Base-by-base conservation (phyloP, 139 green algal genomes). In the Tetradesmus obliquus region DNA sequence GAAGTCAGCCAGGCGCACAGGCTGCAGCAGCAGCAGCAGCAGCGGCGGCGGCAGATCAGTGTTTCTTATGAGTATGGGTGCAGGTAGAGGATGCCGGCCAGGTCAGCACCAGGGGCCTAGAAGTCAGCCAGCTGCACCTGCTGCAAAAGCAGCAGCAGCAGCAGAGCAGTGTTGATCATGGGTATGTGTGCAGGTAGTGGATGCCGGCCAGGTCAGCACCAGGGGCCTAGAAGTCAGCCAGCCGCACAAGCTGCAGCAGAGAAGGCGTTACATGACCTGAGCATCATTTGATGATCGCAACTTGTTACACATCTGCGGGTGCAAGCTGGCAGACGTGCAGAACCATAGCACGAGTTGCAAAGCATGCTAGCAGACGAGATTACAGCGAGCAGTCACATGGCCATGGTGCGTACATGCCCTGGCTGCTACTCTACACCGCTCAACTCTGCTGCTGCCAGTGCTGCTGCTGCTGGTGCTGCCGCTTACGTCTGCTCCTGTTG, bases 171-270 rank as follows among this genome's bases (percentile, higher is more conserved):
- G 6, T 66, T 66, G 57, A 66, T 13, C 8, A 9, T 66, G 57
- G 57, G 6, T 66, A 9, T 66, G 57, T 93, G 13, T 98, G 93
- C 82, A 99, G 94, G 93, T 97, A 97, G 88, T 97, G 91, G 84
- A 99, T 94, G 86, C 96, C 96, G n/a, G 94, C 85, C 71, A 98
- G 93, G 81, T 99, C 96, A 13, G 96, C 96, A 17, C 97, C 88
- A 89, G 93, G 82, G 9, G 92, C 92, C 17, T 94, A 94, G 83
- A 97, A 97, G 90, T 98, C 97, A 13, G 89, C 93, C 90, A 99
- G 84, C 22, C 62, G 80, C 4, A 92, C 53, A 45, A 86, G 10
- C 79, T 91, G 87, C 54, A 83, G 20, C 53, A 87, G 32, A 58
- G 51, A 55, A 24, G 17, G 20, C 72, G 32, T 45, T 45, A 45